phyloP scores from a whole-genome alignment of 2,329 filamentous ascomycete species.

The Aspergillus felis region DNA sequence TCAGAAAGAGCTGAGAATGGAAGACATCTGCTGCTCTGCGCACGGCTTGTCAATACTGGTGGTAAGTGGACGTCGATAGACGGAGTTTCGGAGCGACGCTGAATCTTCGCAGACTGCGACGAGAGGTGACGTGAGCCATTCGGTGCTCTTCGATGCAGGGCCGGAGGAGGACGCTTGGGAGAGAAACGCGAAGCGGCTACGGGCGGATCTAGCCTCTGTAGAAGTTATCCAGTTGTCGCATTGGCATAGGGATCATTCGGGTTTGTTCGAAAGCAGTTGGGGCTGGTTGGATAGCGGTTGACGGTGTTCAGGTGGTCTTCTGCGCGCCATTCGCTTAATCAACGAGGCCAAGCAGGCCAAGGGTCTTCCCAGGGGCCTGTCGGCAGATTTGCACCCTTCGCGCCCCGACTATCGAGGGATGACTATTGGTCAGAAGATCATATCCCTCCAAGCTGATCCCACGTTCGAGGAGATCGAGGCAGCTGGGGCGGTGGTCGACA shows the following conservation, averaged over 20 bases:
- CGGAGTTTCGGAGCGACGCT: neutral
- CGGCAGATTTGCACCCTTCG: conserved; percentile 51
- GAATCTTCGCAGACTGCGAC: conserved; percentile 41
- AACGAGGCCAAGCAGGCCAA: conserved; percentile 35
- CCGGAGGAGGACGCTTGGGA: conserved; percentile 52
- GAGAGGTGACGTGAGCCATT: conserved; percentile 42
- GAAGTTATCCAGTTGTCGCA: conserved; percentile 50
- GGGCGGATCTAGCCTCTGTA: conserved; percentile 40
- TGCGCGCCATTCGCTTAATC: conserved; percentile 48
- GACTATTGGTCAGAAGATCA: conserved; percentile 34
- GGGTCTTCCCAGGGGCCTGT: conserved; percentile 23
- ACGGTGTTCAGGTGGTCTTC: conserved; percentile 42
- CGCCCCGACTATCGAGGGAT: conserved; percentile 52
- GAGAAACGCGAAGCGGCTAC: conserved; percentile 45
- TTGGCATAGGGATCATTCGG: conserved; percentile 56
- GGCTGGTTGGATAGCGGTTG: neutral
- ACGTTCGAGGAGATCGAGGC: conserved; percentile 46
- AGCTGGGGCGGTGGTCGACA: conserved; percentile 41
- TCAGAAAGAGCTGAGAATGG: conserved; percentile 46
- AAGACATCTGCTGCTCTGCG: conserved; percentile 51
- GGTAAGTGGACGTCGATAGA: conserved; percentile 28
- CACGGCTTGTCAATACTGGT: conserved; percentile 53
- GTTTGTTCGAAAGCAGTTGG: conserved; percentile 21
- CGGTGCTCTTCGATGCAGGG: conserved; percentile 52
- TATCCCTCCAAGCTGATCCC: conserved; percentile 53